phyloP scores from a whole-genome alignment of 495 filamentous ascomycete genomes.

The Aspergillus carlsbadensis region DNA sequence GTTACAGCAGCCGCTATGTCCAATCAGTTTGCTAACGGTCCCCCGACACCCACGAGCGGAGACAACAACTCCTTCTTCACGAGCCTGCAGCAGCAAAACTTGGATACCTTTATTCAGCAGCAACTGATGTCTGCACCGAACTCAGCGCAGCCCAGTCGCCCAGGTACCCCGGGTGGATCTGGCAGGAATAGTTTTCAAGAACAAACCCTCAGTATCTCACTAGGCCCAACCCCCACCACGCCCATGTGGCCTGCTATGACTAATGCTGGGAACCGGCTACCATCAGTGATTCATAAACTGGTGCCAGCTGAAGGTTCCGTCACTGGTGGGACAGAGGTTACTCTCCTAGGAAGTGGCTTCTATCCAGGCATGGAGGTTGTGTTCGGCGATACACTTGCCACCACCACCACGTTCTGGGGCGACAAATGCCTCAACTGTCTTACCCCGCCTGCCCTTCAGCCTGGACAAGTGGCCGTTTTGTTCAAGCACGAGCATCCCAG shows the following conservation, averaged over 20 bases:
- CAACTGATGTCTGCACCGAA: slow-evolving; percentile 64
- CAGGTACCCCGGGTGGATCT: slow-evolving; percentile 40
- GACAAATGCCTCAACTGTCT: slow-evolving; percentile 80
- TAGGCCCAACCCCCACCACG: slow-evolving; percentile 34
- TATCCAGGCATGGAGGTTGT: slow-evolving; percentile 78
- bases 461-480: slow-evolving; percentile 73
- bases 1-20: slow-evolving; percentile 47
- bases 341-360: slow-evolving; percentile 76
- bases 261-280: slow-evolving; percentile 40
- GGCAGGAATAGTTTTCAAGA: slow-evolving; percentile 48
- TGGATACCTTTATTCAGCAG: slow-evolving; percentile 57
- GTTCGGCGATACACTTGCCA: slow-evolving; percentile 77
- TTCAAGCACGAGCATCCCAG: slow-evolving; percentile 62
- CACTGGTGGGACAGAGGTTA: slow-evolving; percentile 81
- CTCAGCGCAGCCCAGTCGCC: slow-evolving; percentile 58
- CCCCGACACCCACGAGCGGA: slow-evolving; percentile 62
- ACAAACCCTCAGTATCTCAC: slow-evolving; percentile 27
- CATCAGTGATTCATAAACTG: slow-evolving; percentile 70
- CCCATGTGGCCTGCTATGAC: slow-evolving; percentile 42
- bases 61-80: slow-evolving; percentile 52
- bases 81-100: slow-evolving; percentile 48
- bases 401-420: slow-evolving; percentile 80
- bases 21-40: slow-evolving; percentile 54
- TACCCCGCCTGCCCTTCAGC: slow-evolving; percentile 67
- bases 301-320: slow-evolving; percentile 80